Evolutionary conservation across 768 basidiomycete genomes (phyloP), one percentile per base, ranked within the genome.

Genomic region (Cyclocybe cylindracea): DNA sequence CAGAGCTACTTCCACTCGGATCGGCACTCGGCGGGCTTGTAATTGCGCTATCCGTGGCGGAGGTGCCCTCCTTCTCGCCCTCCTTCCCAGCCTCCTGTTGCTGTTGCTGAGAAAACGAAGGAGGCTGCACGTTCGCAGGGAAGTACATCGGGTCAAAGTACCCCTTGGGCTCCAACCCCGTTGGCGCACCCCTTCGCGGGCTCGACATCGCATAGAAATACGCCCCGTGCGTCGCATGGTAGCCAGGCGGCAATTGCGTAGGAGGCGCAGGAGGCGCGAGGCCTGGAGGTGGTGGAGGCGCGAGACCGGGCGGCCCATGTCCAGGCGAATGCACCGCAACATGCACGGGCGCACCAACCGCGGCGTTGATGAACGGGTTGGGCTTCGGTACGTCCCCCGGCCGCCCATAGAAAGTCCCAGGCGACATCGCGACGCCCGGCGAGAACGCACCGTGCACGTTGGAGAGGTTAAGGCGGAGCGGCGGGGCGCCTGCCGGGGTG

Each of bases 371-470:
- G 46, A 67, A 68, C 31, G 76, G 72, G 48, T 78, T 75, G 41
- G 67, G 60, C 14, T 62, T 58, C 29, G 64, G 58, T 33, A 64
- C 57, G 9, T 70, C 67, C 9, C 75, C 80, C 33, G 78, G 83
- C 57, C 70, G 81, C 44, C 80, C 86, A 84, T 84, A 93, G 68
- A 87, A 88, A 36, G 83, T 82, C 10, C 85, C 87, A 29, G 89
- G 88, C 11, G 82, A 84, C 80, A 91, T 86, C 11, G 84, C 76
- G 10, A 82, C 74, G 19, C 83, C 85, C 1, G 91, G 90, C 0
- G 89, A 87, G 74, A 90, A 86, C 24, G 80, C 70, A 31, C 66
- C 61, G 34, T 50, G 64, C 10, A 65, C 51, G 8, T 54, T 53
- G 10, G 55, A 46, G 46, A 64, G 55, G 51, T 62, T 63, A 10